These are phyloP conservation scores for Didymella exigua DNA, from an alignment of 2,329 filamentous ascomycete species.

Conservation along the genomic window DNA sequence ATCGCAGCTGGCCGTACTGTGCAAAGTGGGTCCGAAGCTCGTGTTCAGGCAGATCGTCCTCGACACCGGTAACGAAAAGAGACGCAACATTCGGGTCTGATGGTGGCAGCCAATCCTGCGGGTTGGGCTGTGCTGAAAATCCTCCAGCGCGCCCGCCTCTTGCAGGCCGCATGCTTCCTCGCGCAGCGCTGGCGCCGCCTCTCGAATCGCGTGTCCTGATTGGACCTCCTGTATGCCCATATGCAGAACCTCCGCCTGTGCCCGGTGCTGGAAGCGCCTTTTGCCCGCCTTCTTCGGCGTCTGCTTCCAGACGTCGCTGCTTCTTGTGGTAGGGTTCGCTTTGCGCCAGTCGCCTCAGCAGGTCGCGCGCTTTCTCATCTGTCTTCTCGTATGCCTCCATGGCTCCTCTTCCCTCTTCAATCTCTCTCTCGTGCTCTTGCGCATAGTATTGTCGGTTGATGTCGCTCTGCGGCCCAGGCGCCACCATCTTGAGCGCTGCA, in stretches of 20 bases:
- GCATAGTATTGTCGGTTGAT: slow-evolving; percentile 98
- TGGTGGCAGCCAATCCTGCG: slow-evolving; percentile 85
- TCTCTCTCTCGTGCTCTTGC: slow-evolving; percentile 93
- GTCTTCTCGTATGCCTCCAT: slow-evolving; percentile 95
- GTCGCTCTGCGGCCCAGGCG: slow-evolving; percentile 86
- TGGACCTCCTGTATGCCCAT: slow-evolving; percentile 64
- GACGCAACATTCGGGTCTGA: slow-evolving; percentile 86
- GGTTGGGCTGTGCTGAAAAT: slow-evolving; percentile 76
- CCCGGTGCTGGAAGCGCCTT: slow-evolving; percentile 51
- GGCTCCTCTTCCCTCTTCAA: slow-evolving; percentile 82
- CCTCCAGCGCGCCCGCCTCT: slow-evolving; percentile 56
- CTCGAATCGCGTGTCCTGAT: slow-evolving; percentile 73
- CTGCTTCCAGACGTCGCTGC: slow-evolving; percentile 72
- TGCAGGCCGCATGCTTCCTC: slow-evolving; percentile 48
- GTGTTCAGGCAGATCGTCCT: slow-evolving; percentile 93
- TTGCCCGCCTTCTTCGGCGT: slow-evolving; percentile 51
- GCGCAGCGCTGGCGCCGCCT: slow-evolving; percentile 35
- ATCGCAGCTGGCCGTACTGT: slow-evolving; percentile 86
- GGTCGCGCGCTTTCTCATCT: slow-evolving; percentile 91
- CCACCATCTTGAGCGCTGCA: slow-evolving; percentile 96
- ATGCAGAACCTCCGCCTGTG: slow-evolving; percentile 38
- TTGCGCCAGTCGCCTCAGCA: slow-evolving; percentile 81
- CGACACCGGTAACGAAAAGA: slow-evolving; percentile 91
- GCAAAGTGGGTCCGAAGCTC: slow-evolving; percentile 91
- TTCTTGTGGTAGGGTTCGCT: slow-evolving; percentile 97